Evolutionary conservation across 768 basidiomycete genomes (phyloP).

Genomic region (Agrocybe praecox): DNA sequence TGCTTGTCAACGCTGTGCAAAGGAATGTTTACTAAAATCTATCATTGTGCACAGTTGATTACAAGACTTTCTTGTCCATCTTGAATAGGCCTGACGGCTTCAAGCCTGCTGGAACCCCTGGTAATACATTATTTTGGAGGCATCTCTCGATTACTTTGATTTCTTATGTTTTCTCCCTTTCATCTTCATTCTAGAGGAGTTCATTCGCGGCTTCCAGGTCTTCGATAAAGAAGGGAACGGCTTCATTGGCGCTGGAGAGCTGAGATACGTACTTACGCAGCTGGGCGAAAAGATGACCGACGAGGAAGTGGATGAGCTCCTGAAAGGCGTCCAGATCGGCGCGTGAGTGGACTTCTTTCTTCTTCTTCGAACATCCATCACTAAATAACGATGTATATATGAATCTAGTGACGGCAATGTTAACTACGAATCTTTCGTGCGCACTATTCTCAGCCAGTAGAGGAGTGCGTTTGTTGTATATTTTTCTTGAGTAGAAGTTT

Average conservation of each 20-base stretch:
- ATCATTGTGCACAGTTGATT: slow-evolving; percentile 71
- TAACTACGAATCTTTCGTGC: slow-evolving; percentile 96
- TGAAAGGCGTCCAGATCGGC: slow-evolving; percentile 94
- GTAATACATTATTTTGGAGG: slow-evolving; percentile 37
- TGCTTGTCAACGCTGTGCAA: neutral
- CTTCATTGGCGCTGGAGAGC: slow-evolving; percentile 88
- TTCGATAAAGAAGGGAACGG: slow-evolving; percentile 97
- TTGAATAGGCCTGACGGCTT: slow-evolving; percentile 96
- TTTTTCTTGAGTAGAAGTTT: neutral
- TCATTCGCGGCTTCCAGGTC: slow-evolving; percentile 98
- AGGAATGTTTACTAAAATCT: neutral
- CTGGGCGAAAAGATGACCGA: slow-evolving; percentile 98
- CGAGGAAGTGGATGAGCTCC: slow-evolving; percentile 95
- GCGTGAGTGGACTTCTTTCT: slow-evolving; percentile 53
- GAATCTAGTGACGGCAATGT: slow-evolving; percentile 92
- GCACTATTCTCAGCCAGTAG: slow-evolving; percentile 90
- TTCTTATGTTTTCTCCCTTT: neutral
- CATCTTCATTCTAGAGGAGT: slow-evolving; percentile 89
- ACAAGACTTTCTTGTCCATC: slow-evolving; percentile 88
- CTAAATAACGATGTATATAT: neutral
- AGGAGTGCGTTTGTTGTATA: neutral
- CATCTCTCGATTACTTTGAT: neutral
- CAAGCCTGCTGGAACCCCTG: slow-evolving; percentile 95
- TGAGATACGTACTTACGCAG: slow-evolving; percentile 92
- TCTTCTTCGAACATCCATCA: slow-evolving; percentile 6